Evolutionary conservation across 2,329 filamentous ascomycete genomes (phyloP), one percentile per base, ranked within the genome.

Genomic region (Diaporthe sp.): DNA sequence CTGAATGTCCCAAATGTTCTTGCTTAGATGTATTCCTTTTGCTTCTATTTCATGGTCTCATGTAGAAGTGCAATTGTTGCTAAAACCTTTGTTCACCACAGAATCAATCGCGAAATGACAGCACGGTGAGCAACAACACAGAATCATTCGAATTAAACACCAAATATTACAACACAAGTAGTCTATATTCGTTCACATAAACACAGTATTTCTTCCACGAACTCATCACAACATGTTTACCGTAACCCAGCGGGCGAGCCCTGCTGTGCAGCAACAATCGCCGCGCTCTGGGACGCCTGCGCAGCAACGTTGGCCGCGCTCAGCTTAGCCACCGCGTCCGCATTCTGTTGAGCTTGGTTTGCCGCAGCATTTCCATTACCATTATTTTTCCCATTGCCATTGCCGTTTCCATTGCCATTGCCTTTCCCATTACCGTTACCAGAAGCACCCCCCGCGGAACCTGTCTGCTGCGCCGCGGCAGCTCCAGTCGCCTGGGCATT

Each of bases 241-340:
- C 45, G 45, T 45, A 50, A 6, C 8, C 64, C 64, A 15, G 64
- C 45, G 33, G 64, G 64, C 64, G 64, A 68, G 64, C 45, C 64
- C 33, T 54, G 64, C 47, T 68, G 64, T 30, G 64, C 64, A 28
- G 64, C 64, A 40, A 68, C 33, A n/a, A 68, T 68, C 13, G 64
- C 64, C 4, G 64, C 64, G 33, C 64, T 68, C 64, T 68, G 64
- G 8, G 64, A 68, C n/a, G 64, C 64, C 64, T 68, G 64, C 9
- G 64, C 64, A 10, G 64, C 64, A 4, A 68, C 64, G 9, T 68
- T 68, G 45, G 64, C 64, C 1, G 45, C 47, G n/a, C 64, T 68
- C 33, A 68, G 33, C 22, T 68, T 40, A 17, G 64, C 64, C 47
- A 68, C 64, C 47, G 64, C 64, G 9, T 54, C 64, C 33, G 64